phyloP scores from a whole-genome alignment of 768 basidiomycete genomes.

The Crucibulum laeve region DNA sequence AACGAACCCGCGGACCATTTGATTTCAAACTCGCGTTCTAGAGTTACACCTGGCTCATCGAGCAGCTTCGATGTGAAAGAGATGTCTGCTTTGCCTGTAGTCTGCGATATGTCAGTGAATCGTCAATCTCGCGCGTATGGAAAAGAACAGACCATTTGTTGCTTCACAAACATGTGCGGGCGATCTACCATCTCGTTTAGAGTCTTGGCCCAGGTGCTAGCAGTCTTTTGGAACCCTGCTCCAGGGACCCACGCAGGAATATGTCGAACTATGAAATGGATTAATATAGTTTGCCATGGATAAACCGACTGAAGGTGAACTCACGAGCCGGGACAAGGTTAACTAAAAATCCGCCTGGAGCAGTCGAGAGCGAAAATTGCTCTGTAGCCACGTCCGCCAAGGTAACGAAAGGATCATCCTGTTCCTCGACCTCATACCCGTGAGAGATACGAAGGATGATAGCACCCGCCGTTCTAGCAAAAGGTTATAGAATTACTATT shows the following conservation, averaged over 20 bases:
- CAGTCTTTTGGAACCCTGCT: constrained; percentile 44
- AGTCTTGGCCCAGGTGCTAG: constrained; percentile 37
- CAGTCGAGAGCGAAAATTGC: constrained; percentile 32
- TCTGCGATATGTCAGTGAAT: constrained; percentile 10
- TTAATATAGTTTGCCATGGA: constrained; percentile 1
- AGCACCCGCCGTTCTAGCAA: constrained; percentile 33
- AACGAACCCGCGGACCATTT: constrained; percentile 43
- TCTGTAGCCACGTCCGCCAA: constrained; percentile 32
- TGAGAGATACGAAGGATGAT: constrained; percentile 41
- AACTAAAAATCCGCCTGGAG: constrained; percentile 42
- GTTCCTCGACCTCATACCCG: constrained; percentile 35
- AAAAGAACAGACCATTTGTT: constrained; percentile 33
- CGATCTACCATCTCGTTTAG: constrained; percentile 40
- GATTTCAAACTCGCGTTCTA: constrained; percentile 30
- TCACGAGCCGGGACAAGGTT: constrained; percentile 44
- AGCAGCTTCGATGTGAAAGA: constrained; percentile 30
- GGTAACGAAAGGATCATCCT: constrained; percentile 33
- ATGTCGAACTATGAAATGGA: constrained; percentile 30
- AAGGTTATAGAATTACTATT: neutral
- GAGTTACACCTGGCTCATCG: constrained; percentile 20
- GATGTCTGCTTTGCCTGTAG: constrained; percentile 23
- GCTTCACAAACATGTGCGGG: constrained; percentile 40
- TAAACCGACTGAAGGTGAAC: constrained; percentile 6
- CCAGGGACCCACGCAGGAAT: constrained; percentile 59
- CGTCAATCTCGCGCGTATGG: neutral